These are phyloP conservation scores for Cytospora chrysosperma DNA, from an alignment of 2,329 filamentous ascomycete species.

Conservation along the genomic window DNA sequence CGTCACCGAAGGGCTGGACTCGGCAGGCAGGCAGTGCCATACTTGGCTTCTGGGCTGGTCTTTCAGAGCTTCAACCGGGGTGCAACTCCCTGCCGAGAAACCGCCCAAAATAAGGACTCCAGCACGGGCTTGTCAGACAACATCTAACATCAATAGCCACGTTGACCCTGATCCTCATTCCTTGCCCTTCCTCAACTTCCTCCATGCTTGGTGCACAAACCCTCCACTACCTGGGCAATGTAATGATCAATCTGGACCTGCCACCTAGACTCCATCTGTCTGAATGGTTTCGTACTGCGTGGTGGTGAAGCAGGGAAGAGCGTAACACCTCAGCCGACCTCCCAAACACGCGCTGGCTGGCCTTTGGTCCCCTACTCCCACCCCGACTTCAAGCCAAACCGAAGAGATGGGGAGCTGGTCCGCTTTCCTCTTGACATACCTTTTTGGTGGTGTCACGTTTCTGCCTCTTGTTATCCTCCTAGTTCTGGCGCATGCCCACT, in stretches of 20 bases:
- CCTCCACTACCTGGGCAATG: slow-evolving; percentile 13
- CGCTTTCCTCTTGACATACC: slow-evolving; percentile 70
- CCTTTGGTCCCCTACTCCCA: background rate
- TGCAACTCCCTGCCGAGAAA: background rate
- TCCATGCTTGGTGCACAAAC: background rate
- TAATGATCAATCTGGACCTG: slow-evolving; percentile 17
- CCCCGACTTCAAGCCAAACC: background rate
- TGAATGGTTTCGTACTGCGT: slow-evolving; percentile 21
- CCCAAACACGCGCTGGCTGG: background rate
- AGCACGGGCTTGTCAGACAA: background rate
- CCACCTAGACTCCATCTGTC: slow-evolving; percentile 7
- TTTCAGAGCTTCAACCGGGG: background rate
- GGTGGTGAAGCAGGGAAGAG: slow-evolving; percentile 21
- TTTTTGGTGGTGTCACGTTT: slow-evolving; percentile 86
- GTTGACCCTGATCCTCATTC: slow-evolving; percentile 6
- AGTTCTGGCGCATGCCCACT: slow-evolving; percentile 65
- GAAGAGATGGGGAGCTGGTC: slow-evolving; percentile 50
- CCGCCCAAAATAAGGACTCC: background rate
- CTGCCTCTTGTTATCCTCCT: slow-evolving; percentile 67
- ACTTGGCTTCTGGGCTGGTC: background rate
- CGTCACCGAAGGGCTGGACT: background rate
- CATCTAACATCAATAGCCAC: slow-evolving; percentile 1
- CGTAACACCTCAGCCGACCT: slow-evolving; percentile 17
- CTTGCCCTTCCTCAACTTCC: background rate
- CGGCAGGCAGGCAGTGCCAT: background rate